phyloP scores from a whole-genome alignment of 495 filamentous ascomycete species.

The Apodospora peruviana region DNA sequence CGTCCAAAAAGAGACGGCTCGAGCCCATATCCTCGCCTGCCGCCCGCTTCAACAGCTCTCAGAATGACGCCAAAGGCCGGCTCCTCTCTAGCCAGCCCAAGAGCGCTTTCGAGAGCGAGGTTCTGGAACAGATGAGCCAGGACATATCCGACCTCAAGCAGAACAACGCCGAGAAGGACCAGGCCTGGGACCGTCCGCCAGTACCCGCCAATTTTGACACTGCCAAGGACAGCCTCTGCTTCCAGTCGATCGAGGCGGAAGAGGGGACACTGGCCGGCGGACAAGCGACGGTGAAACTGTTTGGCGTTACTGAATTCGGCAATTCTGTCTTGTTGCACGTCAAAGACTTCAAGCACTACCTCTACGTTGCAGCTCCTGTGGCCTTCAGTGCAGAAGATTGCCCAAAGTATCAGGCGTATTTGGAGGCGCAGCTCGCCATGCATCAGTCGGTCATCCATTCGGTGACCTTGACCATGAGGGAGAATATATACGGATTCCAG shows the following conservation, averaged over 20 bases:
- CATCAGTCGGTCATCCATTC: constrained; percentile 55
- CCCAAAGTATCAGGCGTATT: constrained; percentile 63
- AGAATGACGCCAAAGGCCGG: constrained; percentile 54
- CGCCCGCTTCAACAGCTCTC: constrained; percentile 51
- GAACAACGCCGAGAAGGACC: constrained; percentile 85
- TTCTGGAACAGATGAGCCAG: constrained; percentile 90
- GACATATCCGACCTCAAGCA: constrained; percentile 80
- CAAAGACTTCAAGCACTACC: constrained; percentile 91
- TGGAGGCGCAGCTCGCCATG: constrained; percentile 68
- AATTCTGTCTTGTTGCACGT: constrained; percentile 95
- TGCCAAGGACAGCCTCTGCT: constrained; percentile 65
- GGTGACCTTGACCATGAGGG: constrained; percentile 70
- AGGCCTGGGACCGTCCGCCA: constrained; percentile 82
- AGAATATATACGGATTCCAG: constrained; percentile 89
- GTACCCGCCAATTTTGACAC: constrained; percentile 64
- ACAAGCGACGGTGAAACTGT: constrained; percentile 74
- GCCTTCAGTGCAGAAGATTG: constrained; percentile 73
- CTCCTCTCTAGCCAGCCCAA: constrained; percentile 77
- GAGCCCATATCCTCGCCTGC: constrained; percentile 48
- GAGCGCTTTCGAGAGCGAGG: constrained; percentile 88
- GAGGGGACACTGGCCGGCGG: constrained; percentile 74
- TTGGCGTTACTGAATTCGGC: constrained; percentile 92
- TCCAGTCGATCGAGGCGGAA: constrained; percentile 94
- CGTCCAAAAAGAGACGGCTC: constrained; percentile 71
- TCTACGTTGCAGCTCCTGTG: constrained; percentile 86